Percentiles rank a stretch among this genome's conserved stretches.
Evolutionary conservation across 2,329 filamentous ascomycete species (phyloP).

Genomic region (Exophiala phaeomuriformis): DNA sequence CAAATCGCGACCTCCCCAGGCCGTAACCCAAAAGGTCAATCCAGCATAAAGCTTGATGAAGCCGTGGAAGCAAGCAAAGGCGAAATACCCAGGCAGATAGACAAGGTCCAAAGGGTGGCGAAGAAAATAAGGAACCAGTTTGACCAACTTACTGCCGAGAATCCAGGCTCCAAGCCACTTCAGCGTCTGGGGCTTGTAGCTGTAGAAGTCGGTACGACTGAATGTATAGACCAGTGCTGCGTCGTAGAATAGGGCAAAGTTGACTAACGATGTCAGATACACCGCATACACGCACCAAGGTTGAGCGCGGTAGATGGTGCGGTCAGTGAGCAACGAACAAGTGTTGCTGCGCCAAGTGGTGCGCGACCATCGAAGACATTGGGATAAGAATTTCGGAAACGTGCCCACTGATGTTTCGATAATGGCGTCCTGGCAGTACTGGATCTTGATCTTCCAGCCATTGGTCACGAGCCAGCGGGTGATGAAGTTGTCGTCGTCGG

Average conservation of each 20-base stretch:
- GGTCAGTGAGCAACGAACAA: conserved; percentile 39
- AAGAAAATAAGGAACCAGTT: conserved; percentile 48
- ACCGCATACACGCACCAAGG: conserved; percentile 48
- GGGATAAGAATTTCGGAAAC: conserved; percentile 42
- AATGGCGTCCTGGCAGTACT: conserved; percentile 43
- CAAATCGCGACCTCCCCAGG: conserved; percentile 40
- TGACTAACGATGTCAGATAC: conserved; percentile 48
- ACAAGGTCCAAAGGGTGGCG: conserved; percentile 47
- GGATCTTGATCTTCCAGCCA: conserved; percentile 47
- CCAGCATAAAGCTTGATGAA: conserved; percentile 52
- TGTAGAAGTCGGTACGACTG: conserved; percentile 18
- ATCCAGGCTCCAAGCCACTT: conserved; percentile 41
- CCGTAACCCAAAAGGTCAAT: conserved; percentile 45
- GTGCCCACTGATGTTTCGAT: conserved; percentile 50
- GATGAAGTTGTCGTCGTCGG: conserved; percentile 57
- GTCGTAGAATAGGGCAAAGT: conserved; percentile 52
- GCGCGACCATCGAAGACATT: conserved; percentile 52
- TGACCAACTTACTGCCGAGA: conserved; percentile 50
- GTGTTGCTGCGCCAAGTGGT: conserved; percentile 54
- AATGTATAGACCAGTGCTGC: conserved; percentile 35
- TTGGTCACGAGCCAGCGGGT: conserved; percentile 48
- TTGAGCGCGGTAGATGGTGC: conserved; percentile 38
- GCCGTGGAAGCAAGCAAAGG: conserved; percentile 53
- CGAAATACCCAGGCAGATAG: conserved; percentile 45
- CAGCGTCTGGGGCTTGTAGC: conserved; percentile 17